Evolutionary conservation across 192 early-diverging fungal genomes (phyloP), one percentile per base, ranked within the genome.

Genomic region (Oehlia diaphana): DNA sequence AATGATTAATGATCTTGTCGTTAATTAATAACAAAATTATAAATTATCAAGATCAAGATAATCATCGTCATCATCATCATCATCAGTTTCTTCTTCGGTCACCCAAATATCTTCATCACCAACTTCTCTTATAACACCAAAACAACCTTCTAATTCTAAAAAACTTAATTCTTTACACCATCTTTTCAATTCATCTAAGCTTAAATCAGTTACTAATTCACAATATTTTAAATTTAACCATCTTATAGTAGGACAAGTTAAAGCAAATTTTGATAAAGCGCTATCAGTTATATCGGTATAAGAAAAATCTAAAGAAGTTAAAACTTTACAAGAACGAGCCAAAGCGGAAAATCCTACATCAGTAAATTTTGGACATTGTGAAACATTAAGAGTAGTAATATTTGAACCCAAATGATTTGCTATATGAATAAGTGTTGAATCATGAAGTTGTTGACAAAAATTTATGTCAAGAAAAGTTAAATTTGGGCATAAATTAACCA

Each of bases 141-240:
- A 72, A 72, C 71, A 72, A 13, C 71, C 71, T 31, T 42, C 23
- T 42, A 72, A 72, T 23, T 42, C 71, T 8, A 72, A 64, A 12
- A 64, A 31, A 31, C 44, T 42, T 49, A 72, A 72, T 19, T 72
- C 71, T 26, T 72, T 72, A 72, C 71, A 72, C 71, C 44, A 53
- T 53, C 13, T 42, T 53, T 28, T 72, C 9, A 72, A 50, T 23
- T 72, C 71, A 23, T 26, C 37, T 50, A 72, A 72, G 50, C 71
- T 72, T 50, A 72, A 26, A 72, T 76, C 74, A 5, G 63, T 76
- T n/a, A 76, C 74, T 61, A 62, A 76, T 37, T 76, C 74, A 76
- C 74, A 76, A 76, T 58, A 76, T 26, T 42, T 76, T 44, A 76
- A 63, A 76, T 76, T 76, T 31, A 76, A 76, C 74, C 74, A 76